phyloP scores from a whole-genome alignment of 73 alveolate genomes.

The Tetrahymena elliotti region DNA sequence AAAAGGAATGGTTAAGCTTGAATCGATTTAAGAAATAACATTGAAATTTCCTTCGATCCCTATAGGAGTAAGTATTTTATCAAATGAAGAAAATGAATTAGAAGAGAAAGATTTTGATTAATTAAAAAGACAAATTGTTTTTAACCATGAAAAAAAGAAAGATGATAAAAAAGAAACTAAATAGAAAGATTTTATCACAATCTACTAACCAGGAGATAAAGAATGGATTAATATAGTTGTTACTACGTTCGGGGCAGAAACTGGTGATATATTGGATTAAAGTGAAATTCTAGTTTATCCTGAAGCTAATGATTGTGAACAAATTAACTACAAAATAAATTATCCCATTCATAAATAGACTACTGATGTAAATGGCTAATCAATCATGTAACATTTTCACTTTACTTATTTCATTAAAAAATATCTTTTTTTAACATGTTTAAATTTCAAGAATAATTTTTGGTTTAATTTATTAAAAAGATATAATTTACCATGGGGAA shows the following conservation, averaged over 20 bases:
- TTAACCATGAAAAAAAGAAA: neutral
- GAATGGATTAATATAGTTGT: neutral
- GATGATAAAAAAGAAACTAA: neutral
- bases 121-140: neutral
- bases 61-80: neutral
- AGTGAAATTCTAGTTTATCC: neutral
- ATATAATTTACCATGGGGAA: neutral
- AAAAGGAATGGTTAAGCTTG: neutral
- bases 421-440: too few relatives aligned
- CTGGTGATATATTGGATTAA: neutral
- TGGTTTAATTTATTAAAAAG: neutral
- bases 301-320: neutral
- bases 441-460: neutral
- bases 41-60: neutral
- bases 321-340: neutral
- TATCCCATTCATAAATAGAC: neutral
- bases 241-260: neutral
- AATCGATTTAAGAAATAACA: neutral
- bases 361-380: neutral
- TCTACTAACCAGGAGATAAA: neutral
- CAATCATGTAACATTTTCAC: neutral
- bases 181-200: neutral
- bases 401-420: too few relatives aligned
- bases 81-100: neutral
- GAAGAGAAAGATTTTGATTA: neutral